Evolutionary conservation across 768 basidiomycete species (phyloP).

Genomic region (Mycena indigotica): DNA sequence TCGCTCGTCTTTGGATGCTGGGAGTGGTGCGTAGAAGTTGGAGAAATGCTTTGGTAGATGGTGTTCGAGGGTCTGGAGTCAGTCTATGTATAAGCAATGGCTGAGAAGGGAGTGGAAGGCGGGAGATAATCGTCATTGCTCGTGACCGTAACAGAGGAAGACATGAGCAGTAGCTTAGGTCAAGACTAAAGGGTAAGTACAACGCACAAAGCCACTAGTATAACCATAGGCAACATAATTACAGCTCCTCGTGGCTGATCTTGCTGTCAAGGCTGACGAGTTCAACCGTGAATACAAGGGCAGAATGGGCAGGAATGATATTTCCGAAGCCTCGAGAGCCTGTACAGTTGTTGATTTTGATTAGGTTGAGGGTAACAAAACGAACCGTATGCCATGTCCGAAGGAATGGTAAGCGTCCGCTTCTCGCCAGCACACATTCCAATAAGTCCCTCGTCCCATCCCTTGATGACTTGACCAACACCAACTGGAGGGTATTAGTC

Average conservation of each 20-base stretch:
- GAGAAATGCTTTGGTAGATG: slow-evolving; percentile 53
- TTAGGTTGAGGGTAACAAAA: slow-evolving; percentile 8
- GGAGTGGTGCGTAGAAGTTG: slow-evolving; percentile 54
- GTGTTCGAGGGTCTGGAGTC: slow-evolving; percentile 61
- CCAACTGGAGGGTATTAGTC: slow-evolving; percentile 53
- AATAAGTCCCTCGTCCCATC: slow-evolving; percentile 81
- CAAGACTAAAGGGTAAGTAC: not conserved
- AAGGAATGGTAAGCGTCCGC: slow-evolving; percentile 85
- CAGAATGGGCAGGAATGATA: slow-evolving; percentile 77
- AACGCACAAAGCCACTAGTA: too few relatives aligned
- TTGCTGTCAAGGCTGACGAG: slow-evolving; percentile 63
- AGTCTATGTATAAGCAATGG: slow-evolving; percentile 45
- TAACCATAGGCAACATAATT: slow-evolving; percentile 12
- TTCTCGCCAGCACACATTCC: slow-evolving; percentile 85
- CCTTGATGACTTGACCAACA: slow-evolving; percentile 77
- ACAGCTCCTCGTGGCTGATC: slow-evolving; percentile 57
- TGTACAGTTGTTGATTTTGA: slow-evolving; percentile 27
- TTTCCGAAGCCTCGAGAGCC: slow-evolving; percentile 75
- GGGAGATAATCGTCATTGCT: slow-evolving; percentile 42
- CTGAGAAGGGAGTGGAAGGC: slow-evolving; percentile 46
- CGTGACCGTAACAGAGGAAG: not conserved
- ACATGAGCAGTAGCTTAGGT: not conserved
- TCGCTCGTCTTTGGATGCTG: slow-evolving; percentile 69
- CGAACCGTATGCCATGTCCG: slow-evolving; percentile 81
- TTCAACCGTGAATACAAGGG: slow-evolving; percentile 86